phyloP scores from a whole-genome alignment of 2,329 filamentous ascomycete genomes.

The Alternaria arbusti region DNA sequence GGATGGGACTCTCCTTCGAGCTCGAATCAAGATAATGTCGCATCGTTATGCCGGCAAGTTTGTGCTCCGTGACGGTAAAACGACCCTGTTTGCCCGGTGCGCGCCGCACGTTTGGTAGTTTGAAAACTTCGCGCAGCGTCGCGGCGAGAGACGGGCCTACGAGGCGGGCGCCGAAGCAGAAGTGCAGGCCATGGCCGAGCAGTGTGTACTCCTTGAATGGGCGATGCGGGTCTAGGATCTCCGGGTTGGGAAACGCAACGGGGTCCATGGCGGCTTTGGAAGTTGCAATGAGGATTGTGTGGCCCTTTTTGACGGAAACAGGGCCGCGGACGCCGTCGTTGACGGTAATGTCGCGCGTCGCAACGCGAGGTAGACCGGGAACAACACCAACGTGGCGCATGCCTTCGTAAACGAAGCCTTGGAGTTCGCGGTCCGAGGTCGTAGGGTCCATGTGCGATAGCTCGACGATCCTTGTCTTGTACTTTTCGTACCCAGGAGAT shows the following conservation, averaged over 20 bases:
- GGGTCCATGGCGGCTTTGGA: slow-evolving; percentile 49
- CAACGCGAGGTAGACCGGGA: slow-evolving; percentile 60
- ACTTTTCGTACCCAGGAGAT: slow-evolving; percentile 57
- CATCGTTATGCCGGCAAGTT: slow-evolving; percentile 57
- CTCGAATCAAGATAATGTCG: slow-evolving; percentile 58
- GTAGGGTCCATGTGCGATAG: slow-evolving; percentile 55
- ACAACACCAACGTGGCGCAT: slow-evolving; percentile 61
- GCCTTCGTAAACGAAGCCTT: slow-evolving; percentile 62
- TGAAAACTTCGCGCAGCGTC: slow-evolving; percentile 43
- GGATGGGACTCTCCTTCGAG: slow-evolving; percentile 54
- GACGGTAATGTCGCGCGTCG: slow-evolving; percentile 54
- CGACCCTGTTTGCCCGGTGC: slow-evolving; percentile 40
- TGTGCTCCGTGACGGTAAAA: slow-evolving; percentile 54
- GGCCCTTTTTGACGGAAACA: slow-evolving; percentile 52
- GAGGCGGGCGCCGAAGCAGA: slow-evolving; percentile 42
- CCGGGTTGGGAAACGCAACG: slow-evolving; percentile 39
- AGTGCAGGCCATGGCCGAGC: slow-evolving; percentile 42
- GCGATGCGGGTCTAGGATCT: slow-evolving; percentile 48
- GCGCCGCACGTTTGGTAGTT: slow-evolving; percentile 40
- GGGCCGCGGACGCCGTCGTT: slow-evolving; percentile 58
- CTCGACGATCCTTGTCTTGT: slow-evolving; percentile 59
- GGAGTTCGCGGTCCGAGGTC: slow-evolving; percentile 63
- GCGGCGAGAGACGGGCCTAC: slow-evolving; percentile 38
- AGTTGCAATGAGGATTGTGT: slow-evolving; percentile 49
- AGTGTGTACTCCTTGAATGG: slow-evolving; percentile 41